Evolutionary conservation across 1,284 basidiomycete genomes (phyloP).

Genomic region (Ustilago loliicola): DNA sequence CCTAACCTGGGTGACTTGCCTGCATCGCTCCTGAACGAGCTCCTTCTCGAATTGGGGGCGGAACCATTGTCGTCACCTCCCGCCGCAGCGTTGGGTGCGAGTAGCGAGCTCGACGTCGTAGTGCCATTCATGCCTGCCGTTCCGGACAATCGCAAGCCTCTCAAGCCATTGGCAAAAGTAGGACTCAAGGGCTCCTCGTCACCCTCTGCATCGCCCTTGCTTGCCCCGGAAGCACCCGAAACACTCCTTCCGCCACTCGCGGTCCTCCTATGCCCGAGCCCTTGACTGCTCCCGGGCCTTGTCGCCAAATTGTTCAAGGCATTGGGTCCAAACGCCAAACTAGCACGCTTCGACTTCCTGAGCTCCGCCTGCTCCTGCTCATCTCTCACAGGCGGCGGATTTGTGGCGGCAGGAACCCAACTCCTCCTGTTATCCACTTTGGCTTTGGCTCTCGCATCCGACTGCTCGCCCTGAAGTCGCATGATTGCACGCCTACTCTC

Average conservation of each 20-base stretch:
- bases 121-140: conserved; percentile 31
- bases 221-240: conserved; percentile 38
- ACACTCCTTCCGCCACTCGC: conserved; percentile 52
- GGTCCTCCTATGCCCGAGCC: conserved; percentile 42
- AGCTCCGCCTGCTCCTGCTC: conserved; percentile 57
- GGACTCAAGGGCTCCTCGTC: conserved; percentile 50
- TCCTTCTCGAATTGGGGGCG: conserved; percentile 49
- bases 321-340: conserved; percentile 60
- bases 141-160: conserved; percentile 49
- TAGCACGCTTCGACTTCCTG: conserved; percentile 57
- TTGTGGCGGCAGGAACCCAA: conserved; percentile 45
- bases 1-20: conserved; percentile 33
- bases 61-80: conserved; percentile 25
- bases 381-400: conserved; percentile 28
- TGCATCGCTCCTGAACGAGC: conserved; percentile 48
- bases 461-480: conserved; percentile 62
- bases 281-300: conserved; percentile 20
- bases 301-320: conserved; percentile 31
- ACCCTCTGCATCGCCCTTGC: conserved; percentile 38
- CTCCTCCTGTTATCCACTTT: conserved; percentile 54
- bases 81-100: conserved; percentile 17
- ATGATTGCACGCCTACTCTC: conserved; percentile 66
- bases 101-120: conserved; percentile 19
- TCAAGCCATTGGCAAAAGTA: conserved; percentile 43
- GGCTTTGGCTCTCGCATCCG: conserved; percentile 51